phyloP scores from a whole-genome alignment of 2,329 filamentous ascomycete species.

The Lasiodiplodia sp. region DNA sequence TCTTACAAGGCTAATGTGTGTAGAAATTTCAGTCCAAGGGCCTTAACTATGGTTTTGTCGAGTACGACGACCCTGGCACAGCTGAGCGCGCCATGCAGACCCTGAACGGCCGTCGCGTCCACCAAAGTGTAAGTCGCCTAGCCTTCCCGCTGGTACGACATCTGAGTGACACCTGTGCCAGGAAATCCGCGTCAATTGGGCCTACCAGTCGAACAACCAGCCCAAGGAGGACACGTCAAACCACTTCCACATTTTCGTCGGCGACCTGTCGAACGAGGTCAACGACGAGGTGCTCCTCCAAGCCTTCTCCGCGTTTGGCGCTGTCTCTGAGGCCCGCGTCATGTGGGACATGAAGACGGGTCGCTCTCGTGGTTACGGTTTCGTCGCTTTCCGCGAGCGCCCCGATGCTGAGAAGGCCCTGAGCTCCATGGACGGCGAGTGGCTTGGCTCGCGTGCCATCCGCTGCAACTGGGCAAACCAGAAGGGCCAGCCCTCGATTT shows the following conservation, averaged over 20 bases:
- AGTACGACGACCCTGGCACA: conserved; percentile 96
- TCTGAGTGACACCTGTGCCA: conserved; percentile 49
- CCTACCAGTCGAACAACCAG: conserved; percentile 92
- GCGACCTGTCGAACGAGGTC: conserved; percentile 96
- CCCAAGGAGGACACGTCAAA: conserved; percentile 98
- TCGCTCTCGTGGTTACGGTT: conserved; percentile 94
- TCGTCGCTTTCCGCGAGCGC: conserved; percentile 95
- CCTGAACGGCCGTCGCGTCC: conserved; percentile 91
- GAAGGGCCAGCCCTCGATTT: conserved; percentile 98
- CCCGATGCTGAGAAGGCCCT: conserved; percentile 93
- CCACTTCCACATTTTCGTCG: conserved; percentile 99
- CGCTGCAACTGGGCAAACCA: conserved; percentile 99
- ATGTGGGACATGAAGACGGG: conserved; percentile 99
- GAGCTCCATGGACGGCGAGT: conserved; percentile 98
- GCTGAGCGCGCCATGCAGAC: conserved; percentile 98
- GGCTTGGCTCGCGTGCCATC: conserved; percentile 96
- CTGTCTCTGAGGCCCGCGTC: conserved; percentile 94
- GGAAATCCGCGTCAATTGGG: conserved; percentile 99
- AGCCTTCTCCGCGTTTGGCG: conserved; percentile 95
- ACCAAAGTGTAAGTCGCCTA: conserved; percentile 78
- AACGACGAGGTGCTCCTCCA: conserved; percentile 94
- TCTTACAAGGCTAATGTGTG: conserved; percentile 27
- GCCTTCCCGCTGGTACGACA: conserved; percentile 28
- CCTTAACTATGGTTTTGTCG: conserved; percentile 98
- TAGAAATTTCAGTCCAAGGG: conserved; percentile 78